Percentiles rank a stretch among this genome's conserved stretches.
Evolutionary conservation across 345 rosid genomes (phyloP).

Genomic region (Mangifera indica): DNA sequence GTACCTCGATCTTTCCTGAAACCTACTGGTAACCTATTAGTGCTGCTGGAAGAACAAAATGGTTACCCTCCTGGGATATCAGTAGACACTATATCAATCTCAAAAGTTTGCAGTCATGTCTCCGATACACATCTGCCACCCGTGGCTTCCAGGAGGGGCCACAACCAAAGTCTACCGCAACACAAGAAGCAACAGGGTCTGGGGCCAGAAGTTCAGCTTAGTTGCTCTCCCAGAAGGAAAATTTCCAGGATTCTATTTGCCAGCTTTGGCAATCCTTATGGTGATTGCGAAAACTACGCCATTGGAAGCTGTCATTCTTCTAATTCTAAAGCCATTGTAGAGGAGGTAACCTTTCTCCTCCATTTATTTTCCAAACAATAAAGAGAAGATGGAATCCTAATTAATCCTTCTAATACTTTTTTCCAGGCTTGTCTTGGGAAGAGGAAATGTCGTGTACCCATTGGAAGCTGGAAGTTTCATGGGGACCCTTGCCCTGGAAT

Average conservation of each 20-base stretch:
- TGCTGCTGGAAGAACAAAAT: conserved; percentile 54
- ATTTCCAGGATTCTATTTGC: conserved; percentile 49
- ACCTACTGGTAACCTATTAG: conserved; percentile 40
- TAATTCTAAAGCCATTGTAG: conserved; percentile 34
- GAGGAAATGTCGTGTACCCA: conserved; percentile 43
- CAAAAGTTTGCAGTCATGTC: conserved; percentile 38
- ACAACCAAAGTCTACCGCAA: neutral
- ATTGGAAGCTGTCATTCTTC: conserved; percentile 50
- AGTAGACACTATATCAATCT: conserved; percentile 39
- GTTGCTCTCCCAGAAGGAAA: conserved; percentile 32
- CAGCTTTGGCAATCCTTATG: conserved; percentile 56
- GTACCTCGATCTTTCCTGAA: conserved; percentile 58
- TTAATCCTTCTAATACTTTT: neutral
- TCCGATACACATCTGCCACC: conserved; percentile 30
- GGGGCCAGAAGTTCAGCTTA: conserved; percentile 36
- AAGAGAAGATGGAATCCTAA: neutral
- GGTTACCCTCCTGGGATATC: conserved; percentile 52
- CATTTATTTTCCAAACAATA: neutral
- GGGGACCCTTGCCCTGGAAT: conserved; percentile 52
- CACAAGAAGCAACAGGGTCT: neutral
- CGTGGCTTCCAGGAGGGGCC: conserved; percentile 22
- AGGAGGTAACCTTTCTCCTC: conserved; percentile 40
- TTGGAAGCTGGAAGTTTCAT: conserved; percentile 38
- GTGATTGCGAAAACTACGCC: conserved; percentile 43
- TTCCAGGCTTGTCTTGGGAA: conserved; percentile 57